phyloP scores from a whole-genome alignment of 2,329 filamentous ascomycete species.

The Sporothrix schenckii region DNA sequence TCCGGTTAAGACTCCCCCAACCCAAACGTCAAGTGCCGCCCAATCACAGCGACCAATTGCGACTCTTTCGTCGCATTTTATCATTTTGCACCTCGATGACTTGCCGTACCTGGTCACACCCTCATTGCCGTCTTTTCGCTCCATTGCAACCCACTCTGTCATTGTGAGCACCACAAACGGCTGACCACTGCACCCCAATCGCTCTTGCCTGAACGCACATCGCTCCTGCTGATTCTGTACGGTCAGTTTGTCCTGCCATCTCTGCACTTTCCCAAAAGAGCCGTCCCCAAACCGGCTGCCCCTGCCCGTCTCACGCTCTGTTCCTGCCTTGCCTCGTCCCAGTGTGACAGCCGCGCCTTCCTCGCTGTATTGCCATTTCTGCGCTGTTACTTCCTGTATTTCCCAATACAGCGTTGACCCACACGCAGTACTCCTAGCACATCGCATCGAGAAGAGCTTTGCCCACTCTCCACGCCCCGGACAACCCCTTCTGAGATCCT shows the following conservation, averaged over 20 bases:
- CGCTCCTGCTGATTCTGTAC: constrained; percentile 13
- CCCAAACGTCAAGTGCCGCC: constrained; percentile 1
- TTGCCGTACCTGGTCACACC: neutral
- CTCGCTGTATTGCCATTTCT: neutral
- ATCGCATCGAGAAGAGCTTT: neutral
- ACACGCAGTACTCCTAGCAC: neutral
- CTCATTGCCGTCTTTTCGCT: neutral
- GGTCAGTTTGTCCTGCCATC: neutral
- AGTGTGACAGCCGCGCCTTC: constrained; percentile 23
- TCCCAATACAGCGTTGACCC: neutral
- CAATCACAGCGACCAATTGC: constrained; percentile 33
- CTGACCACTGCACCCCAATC: neutral
- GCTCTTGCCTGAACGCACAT: constrained; percentile 16
- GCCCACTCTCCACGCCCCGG: constrained; percentile 20
- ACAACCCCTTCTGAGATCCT: constrained; percentile 33
- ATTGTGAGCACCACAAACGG: constrained; percentile 8
- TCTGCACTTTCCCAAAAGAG: constrained; percentile 13
- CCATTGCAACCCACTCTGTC: constrained; percentile 8
- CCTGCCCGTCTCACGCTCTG: constrained; percentile 9
- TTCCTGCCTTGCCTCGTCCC: neutral
- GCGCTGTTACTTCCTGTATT: neutral
- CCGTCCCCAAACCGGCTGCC: constrained; percentile 14
- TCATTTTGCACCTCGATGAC: neutral
- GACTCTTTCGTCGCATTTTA: neutral
- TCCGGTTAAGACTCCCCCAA: constrained; percentile 23